Evolutionary conservation across 345 rosid species (phyloP).

Genomic region (Aquilaria yunnanensis): DNA sequence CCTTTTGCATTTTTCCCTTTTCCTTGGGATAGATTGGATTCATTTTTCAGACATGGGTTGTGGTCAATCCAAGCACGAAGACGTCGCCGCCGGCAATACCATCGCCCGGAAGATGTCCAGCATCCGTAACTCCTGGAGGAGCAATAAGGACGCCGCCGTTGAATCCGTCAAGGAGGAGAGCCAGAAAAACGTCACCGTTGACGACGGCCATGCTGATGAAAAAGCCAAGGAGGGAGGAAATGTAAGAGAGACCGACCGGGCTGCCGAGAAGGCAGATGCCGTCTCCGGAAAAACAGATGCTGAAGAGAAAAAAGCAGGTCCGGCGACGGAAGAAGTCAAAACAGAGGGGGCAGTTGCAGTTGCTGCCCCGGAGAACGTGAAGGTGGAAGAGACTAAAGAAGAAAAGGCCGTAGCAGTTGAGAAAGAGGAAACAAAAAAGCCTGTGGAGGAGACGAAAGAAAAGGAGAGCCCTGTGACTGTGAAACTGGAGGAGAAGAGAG

Average conservation of each 20-base stretch:
- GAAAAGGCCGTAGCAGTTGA: too few species aligned
- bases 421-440: too few species aligned
- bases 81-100: slow-evolving; percentile 58
- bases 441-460: too few species aligned
- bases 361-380: too few species aligned
- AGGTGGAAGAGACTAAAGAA: too few species aligned
- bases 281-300: too few species aligned
- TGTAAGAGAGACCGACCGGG: too few species aligned
- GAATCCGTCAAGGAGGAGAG: neutral
- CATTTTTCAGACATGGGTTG: slow-evolving; percentile 52
- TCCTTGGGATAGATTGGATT: neutral
- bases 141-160: slow-evolving; percentile 7
- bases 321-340: too few species aligned
- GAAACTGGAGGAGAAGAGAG: slow-evolving; percentile 9
- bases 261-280: too few species aligned
- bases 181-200: neutral
- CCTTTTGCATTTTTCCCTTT: neutral
- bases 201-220: slow-evolving; percentile 5
- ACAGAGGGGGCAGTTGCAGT: too few species aligned
- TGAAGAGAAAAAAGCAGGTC: too few species aligned
- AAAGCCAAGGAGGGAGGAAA: neutral
- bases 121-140: slow-evolving; percentile 9
- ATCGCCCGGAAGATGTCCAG: slow-evolving; percentile 36
- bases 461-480: too few species aligned
- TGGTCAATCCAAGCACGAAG: slow-evolving; percentile 66